Evolutionary conservation across 2,329 filamentous ascomycete genomes (phyloP), one percentile per base, ranked within the genome.

Genomic region (Chaetomium strumarium): DNA sequence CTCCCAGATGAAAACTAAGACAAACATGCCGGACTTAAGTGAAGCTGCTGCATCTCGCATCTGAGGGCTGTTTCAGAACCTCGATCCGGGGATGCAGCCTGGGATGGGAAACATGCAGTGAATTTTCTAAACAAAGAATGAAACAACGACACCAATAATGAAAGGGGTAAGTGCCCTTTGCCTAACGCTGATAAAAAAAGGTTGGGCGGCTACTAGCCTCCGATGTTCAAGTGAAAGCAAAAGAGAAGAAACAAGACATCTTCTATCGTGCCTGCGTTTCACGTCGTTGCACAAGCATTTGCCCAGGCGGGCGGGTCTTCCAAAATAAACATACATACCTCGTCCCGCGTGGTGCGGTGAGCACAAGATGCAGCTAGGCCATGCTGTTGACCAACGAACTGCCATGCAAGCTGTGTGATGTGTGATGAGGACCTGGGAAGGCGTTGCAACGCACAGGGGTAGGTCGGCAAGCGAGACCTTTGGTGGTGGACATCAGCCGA

Each of bases 151-250:
- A n/a, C 12, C 29, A 29, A 42, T 19, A 44, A 48, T 40, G 44
- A 50, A 47, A 40, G 42, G 44, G 45, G 44, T 29, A 30, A 20
- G 29, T 34, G 43, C 17, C 16, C 17, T 12, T 5, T 24, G 24
- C 19, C 34, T 14, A 11, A 36, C 17, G n/a, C n/a, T 17, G 48
- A 52, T 53, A 55, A 56, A 55, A 56, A 56, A 56, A 56, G 51
- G 49, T 17, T 51, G 51, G 54, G 55, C 55, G 55, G 55, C 48
- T 56, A 53, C 49, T 19, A 37, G 31, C 40, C 45, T n/a, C n/a
- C n/a, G n/a, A 45, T 44, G 46, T 34, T 31, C 45, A 43, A 30
- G 11, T 12, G 14, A 2, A 39, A 24, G 30, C 43, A 10, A 40
- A 19, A 39, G 46, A 19, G 46, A 49, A 41, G 46, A 50, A 52